Evolutionary conservation across 768 basidiomycete genomes (phyloP).

Genomic region (Leccinum truebloodii): DNA sequence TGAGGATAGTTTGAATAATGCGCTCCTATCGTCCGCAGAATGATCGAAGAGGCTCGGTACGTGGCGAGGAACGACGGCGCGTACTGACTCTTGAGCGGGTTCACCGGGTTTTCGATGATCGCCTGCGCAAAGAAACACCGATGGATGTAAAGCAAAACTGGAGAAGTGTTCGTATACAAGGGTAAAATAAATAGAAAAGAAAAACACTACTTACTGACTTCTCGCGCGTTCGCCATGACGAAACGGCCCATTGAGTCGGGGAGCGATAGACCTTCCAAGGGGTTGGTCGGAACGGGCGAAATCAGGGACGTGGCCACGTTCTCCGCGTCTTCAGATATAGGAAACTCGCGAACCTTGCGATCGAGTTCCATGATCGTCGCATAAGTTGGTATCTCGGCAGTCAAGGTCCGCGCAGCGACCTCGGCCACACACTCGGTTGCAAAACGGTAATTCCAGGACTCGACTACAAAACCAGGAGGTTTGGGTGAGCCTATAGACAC

Average conservation of each 20-base stretch:
- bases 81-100: slow-evolving; percentile 66
- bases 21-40: slow-evolving; percentile 50
- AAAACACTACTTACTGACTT: slow-evolving; percentile 35
- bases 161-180: neutral
- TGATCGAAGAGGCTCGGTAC: slow-evolving; percentile 57
- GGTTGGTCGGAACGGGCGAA: slow-evolving; percentile 14
- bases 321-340: slow-evolving; percentile 49
- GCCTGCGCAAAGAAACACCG: slow-evolving; percentile 73
- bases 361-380: slow-evolving; percentile 67
- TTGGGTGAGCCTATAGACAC: neutral
- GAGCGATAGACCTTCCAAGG: slow-evolving; percentile 16
- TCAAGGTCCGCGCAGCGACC: slow-evolving; percentile 59
- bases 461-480: slow-evolving; percentile 40
- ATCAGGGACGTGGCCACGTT: slow-evolving; percentile 39
- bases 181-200: neutral
- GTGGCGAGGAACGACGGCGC: slow-evolving; percentile 65
- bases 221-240: slow-evolving; percentile 37
- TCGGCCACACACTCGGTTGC: slow-evolving; percentile 66
- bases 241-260: slow-evolving; percentile 41
- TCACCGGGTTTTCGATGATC: slow-evolving; percentile 63
- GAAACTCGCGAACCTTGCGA: slow-evolving; percentile 66
- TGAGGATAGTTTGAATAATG: slow-evolving; percentile 50
- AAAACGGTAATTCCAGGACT: slow-evolving; percentile 64
- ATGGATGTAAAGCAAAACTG: slow-evolving; percentile 65
- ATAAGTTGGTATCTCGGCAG: slow-evolving; percentile 64